phyloP scores from a whole-genome alignment of 2,329 filamentous ascomycete genomes.

The Colletotrichum godetiae region DNA sequence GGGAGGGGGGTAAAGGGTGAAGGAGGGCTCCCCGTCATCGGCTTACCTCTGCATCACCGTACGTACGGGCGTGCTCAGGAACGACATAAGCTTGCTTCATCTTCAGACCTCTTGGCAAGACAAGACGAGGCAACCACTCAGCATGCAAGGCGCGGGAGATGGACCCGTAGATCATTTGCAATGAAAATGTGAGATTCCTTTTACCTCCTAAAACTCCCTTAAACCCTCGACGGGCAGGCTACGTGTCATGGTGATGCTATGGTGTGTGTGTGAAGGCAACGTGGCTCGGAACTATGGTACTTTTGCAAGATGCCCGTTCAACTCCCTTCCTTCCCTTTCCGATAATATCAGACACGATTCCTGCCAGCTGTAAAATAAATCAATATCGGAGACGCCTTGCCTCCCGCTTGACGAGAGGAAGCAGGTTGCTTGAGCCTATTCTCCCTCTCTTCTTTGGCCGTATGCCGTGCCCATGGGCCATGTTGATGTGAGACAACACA shows the following conservation, averaged over 20 bases:
- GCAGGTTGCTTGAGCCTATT: not conserved
- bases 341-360: not conserved
- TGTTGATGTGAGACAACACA: not conserved
- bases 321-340: not conserved
- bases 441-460: not conserved
- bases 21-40: not conserved
- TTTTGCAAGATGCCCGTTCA: constrained; percentile 1
- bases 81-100: not conserved
- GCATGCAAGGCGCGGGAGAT: not conserved
- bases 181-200: not conserved
- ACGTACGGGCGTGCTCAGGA: not conserved
- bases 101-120: constrained; percentile 1
- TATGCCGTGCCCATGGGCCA: not conserved
- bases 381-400: not conserved
- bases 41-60: not conserved
- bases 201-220: not conserved
- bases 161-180: not conserved
- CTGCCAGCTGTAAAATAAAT: not conserved
- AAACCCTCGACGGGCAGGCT: not conserved
- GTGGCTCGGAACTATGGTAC: not conserved
- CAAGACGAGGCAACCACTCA: not conserved
- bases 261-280: not conserved
- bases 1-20: not conserved
- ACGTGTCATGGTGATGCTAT: constrained; percentile 1
- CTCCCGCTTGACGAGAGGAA: not conserved